Base-by-base conservation (phyloP, 495 filamentous ascomycete species). In the Lasiosphaeriaceae sp. region DNA sequence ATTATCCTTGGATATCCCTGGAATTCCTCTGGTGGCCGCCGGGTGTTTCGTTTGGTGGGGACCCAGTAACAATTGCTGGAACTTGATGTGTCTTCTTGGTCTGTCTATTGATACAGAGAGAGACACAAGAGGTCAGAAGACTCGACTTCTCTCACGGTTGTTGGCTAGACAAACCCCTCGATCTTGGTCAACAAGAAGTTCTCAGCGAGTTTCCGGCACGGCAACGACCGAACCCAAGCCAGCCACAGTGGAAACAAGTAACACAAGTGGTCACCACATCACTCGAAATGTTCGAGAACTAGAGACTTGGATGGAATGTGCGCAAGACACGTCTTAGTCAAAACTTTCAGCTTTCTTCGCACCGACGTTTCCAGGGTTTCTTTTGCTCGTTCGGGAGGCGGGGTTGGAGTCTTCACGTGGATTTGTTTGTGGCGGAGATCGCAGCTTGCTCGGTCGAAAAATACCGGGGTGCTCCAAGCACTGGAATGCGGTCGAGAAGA, bases 1-100 rank as follows among this genome's bases (percentile, higher is more conserved):
- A 61, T 57, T 50, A 43, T 43, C 43, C 53, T 37, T 49, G 60
- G 58, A 50, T 58, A 52, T 63, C 62, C 62, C 65, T 57, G 60
- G 59, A 34, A 50, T 47, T 46, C 45, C 55, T 29, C 50, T 20
- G 41, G 12, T 43, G 39, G n/a, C 39, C 14, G 19, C 35, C 24
- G 22, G 35, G 26, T 59, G 49, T 54, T 29, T 52, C 50, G 53
- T 53, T 56, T 45, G 21, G 50, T 45, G 53, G 53, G 58, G 39
- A 14, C n/a, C n/a, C 39, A 43, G n/a, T 11, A 12, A 17, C 39
- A 17, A 43, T 8, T 2, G 39, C 29, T 35, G 50, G 14, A 22
- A 21, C 22, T 53, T 35, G 50, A 12, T 17, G 16, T 44, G 17
- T 53, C 23, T 23, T 19, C n/a, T 47, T 19, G 9, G 26, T 31